Evolutionary conservation across 2,329 filamentous ascomycete genomes (phyloP).

Genomic region (Calonectria ilicicola): DNA sequence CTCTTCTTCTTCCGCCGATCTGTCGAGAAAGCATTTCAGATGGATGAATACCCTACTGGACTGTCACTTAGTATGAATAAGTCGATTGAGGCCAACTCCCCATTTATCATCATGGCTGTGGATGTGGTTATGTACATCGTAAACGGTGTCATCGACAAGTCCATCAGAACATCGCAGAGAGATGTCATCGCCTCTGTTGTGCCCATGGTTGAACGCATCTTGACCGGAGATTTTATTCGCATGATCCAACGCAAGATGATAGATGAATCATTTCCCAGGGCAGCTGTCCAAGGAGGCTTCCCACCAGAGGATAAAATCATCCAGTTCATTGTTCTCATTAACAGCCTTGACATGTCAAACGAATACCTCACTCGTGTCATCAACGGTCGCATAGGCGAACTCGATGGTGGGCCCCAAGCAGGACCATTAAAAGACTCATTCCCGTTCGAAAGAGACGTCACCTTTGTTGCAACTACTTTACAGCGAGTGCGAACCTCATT

Average conservation of each 20-base stretch:
- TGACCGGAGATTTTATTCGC: conserved; percentile 90
- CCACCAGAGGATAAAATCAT: conserved; percentile 92
- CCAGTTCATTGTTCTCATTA: conserved; percentile 91
- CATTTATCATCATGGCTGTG: conserved; percentile 93
- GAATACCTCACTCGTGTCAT: conserved; percentile 94
- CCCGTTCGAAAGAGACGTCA: conserved; percentile 82
- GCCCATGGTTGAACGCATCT: conserved; percentile 81
- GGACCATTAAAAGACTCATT: conserved; percentile 74
- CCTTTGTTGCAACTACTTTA: conserved; percentile 76
- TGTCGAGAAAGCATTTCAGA: conserved; percentile 96
- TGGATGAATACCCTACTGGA: conserved; percentile 88
- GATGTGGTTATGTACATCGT: conserved; percentile 99
- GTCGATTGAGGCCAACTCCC: conserved; percentile 80
- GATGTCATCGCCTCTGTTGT: conserved; percentile 82
- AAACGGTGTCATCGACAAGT: conserved; percentile 88
- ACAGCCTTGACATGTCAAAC: conserved; percentile 92
- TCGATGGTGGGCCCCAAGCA: conserved; percentile 51
- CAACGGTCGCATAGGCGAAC: conserved; percentile 68
- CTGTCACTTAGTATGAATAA: conserved; percentile 81
- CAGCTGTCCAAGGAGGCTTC: conserved; percentile 80
- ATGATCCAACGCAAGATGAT: conserved; percentile 99
- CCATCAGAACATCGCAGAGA: conserved; percentile 86
- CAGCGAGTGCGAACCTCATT: conserved; percentile 79
- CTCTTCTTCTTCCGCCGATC: conserved; percentile 97
- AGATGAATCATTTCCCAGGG: conserved; percentile 91